phyloP scores from a whole-genome alignment of 306 rosid genomes.

The Dicorynia guianensis region DNA sequence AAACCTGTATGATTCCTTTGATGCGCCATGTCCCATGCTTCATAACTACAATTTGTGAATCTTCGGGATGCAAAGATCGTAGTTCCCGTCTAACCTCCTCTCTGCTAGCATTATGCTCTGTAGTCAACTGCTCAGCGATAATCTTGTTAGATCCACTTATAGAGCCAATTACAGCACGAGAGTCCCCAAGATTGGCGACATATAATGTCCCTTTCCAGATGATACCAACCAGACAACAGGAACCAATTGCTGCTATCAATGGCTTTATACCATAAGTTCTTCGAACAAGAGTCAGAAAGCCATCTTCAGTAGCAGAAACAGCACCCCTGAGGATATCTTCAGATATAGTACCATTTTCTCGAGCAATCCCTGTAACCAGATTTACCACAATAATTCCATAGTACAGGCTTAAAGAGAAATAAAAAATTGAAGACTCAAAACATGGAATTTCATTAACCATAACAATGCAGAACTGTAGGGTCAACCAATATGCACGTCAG shows the following conservation, averaged over 20 bases:
- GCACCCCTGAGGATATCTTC: constrained; percentile 53
- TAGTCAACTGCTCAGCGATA: constrained; percentile 74
- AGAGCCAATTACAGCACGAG: constrained; percentile 67
- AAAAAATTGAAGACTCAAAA: background rate
- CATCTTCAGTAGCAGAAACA: constrained; percentile 66
- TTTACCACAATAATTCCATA: constrained; percentile 21
- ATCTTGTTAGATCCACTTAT: constrained; percentile 43
- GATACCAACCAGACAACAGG: constrained; percentile 72
- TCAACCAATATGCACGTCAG: background rate
- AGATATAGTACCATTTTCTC: constrained; percentile 51
- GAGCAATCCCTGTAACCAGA: constrained; percentile 56
- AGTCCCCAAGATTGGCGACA: constrained; percentile 68
- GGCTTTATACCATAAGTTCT: constrained; percentile 75
- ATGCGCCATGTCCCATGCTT: constrained; percentile 92
- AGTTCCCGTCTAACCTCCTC: constrained; percentile 87
- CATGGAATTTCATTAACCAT: constrained; percentile 25
- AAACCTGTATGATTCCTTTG: constrained; percentile 95
- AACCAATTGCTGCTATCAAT: constrained; percentile 79
- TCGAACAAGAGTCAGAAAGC: constrained; percentile 62
- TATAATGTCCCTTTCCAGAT: constrained; percentile 63
- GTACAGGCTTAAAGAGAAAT: background rate
- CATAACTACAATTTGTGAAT: constrained; percentile 78
- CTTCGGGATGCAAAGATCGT: constrained; percentile 77
- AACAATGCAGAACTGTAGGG: constrained; percentile 23
- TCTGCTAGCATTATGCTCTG: constrained; percentile 81